Evolutionary conservation across 1,139 yeast species (phyloP).

Genomic region (Pichia sp.): DNA sequence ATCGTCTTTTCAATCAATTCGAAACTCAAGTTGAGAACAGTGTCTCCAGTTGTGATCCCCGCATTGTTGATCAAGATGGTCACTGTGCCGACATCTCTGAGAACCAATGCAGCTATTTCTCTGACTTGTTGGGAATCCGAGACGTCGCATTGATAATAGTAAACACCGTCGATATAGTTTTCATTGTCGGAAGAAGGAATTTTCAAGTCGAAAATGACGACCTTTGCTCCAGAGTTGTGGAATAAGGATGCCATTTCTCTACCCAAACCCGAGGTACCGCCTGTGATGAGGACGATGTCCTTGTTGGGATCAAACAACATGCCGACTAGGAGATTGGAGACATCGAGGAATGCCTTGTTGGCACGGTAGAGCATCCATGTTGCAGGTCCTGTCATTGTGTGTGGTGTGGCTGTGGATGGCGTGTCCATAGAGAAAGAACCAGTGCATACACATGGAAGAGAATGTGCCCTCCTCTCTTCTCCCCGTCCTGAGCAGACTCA

Average conservation of each 20-base stretch:
- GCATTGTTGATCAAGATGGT: constrained; percentile 81
- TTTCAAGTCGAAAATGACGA: constrained; percentile 63
- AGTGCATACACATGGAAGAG: too few relatives aligned
- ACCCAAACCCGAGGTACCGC: constrained; percentile 81
- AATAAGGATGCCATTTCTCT: constrained; percentile 53
- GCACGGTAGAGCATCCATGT: constrained; percentile 23
- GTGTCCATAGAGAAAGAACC: too few relatives aligned
- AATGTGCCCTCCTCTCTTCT: too few relatives aligned
- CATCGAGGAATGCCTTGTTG: constrained; percentile 35
- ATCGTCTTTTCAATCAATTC: constrained; percentile 62
- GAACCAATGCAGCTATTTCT: constrained; percentile 39
- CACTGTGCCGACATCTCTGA: constrained; percentile 53
- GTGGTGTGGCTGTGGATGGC: too few relatives aligned
- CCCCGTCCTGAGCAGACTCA: too few relatives aligned
- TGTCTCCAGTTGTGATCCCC: constrained; percentile 63
- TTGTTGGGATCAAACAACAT: constrained; percentile 46
- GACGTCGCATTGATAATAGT: constrained; percentile 69
- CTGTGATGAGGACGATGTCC: constrained; percentile 76
- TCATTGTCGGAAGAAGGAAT: constrained; percentile 37
- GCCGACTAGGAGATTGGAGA: constrained; percentile 46
- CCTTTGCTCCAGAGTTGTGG: constrained; percentile 40
- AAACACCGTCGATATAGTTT: constrained; percentile 40
- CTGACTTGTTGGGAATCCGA: constrained; percentile 46
- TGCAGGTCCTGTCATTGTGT: constrained; percentile 31
- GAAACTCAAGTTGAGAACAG: constrained; percentile 50